Evolutionary conservation across 1,284 basidiomycete species (phyloP).

Genomic region (Moesziomyces sp.): DNA sequence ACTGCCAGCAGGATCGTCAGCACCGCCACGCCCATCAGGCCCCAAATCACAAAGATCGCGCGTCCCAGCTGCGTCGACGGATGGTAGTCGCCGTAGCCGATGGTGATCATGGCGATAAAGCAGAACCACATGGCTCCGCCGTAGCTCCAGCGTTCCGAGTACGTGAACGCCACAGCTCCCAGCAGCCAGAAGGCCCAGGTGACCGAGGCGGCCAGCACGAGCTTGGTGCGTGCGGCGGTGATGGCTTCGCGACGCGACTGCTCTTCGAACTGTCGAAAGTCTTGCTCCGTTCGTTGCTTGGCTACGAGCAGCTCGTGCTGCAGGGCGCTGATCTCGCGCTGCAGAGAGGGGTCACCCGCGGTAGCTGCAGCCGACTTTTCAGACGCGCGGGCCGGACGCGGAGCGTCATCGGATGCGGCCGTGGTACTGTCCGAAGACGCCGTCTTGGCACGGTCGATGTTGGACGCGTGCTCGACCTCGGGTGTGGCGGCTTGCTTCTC

Average conservation of each 20-base stretch:
- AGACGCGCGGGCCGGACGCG: too few relatives aligned
- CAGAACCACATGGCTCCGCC: conserved; percentile 75
- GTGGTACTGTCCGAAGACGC: conserved; percentile 1
- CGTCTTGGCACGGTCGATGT: background rate
- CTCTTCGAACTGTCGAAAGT: conserved; percentile 29
- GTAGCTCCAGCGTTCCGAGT: conserved; percentile 73
- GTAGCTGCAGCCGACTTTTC: background rate
- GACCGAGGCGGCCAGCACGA: conserved; percentile 54
- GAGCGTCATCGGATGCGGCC: background rate
- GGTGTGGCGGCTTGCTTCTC: conserved; percentile 15
- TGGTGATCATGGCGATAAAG: conserved; percentile 69
- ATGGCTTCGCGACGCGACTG: conserved; percentile 24
- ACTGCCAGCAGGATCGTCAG: conserved; percentile 70
- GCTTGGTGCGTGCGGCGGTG: conserved; percentile 23
- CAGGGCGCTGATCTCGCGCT: conserved; percentile 26
- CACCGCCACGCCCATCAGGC: conserved; percentile 69
- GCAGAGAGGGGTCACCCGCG: conserved; percentile 29
- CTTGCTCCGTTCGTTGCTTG: conserved; percentile 24
- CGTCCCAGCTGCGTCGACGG: conserved; percentile 72
- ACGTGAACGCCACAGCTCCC: conserved; percentile 73
- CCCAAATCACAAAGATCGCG: conserved; percentile 83
- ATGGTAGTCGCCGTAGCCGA: conserved; percentile 53
- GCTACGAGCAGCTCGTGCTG: conserved; percentile 17
- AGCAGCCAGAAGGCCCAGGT: conserved; percentile 71
- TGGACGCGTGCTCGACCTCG: background rate